Evolutionary conservation across 2,329 filamentous ascomycete genomes (phyloP).

Genomic region (Ceratocystis colombiana): DNA sequence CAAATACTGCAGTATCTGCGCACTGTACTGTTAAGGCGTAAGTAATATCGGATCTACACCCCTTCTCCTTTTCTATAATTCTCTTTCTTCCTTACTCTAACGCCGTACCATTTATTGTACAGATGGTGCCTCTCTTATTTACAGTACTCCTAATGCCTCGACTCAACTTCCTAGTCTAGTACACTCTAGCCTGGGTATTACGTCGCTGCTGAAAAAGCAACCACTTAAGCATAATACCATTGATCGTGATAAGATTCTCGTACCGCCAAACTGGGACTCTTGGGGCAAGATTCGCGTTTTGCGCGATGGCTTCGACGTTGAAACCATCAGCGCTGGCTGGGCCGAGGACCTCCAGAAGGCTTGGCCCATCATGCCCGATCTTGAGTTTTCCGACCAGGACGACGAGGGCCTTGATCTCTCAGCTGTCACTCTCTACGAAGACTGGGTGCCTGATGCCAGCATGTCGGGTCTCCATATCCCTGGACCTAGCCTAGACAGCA

Average conservation of each 20-base stretch:
- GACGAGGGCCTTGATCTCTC: constrained; percentile 18
- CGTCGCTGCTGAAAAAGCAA: constrained; percentile 67
- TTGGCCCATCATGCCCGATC: constrained; percentile 33
- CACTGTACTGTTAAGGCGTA: constrained; percentile 78
- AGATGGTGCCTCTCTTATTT: constrained; percentile 80
- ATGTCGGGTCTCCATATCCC: constrained; percentile 50
- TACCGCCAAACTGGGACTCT: constrained; percentile 96
- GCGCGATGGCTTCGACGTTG: constrained; percentile 83
- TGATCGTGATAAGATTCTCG: constrained; percentile 84
- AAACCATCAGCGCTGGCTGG: constrained; percentile 77
- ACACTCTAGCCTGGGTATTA: constrained; percentile 77
- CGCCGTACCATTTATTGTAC: constrained; percentile 8
- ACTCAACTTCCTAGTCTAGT: constrained; percentile 70
- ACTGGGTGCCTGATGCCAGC: constrained; percentile 66
- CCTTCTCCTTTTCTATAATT: background rate
- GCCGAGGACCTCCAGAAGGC: constrained; percentile 64
- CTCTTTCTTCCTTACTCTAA: constrained; percentile 25
- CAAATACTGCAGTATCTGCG: constrained; percentile 87
- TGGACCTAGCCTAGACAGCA: constrained; percentile 33
- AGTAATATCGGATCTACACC: constrained; percentile 33
- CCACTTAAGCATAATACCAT: constrained; percentile 83
- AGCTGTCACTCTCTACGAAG: constrained; percentile 48
- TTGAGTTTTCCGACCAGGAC: constrained; percentile 24
- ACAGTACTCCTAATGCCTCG: constrained; percentile 65
- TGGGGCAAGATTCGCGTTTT: constrained; percentile 95